Conservation (phyloP, 2,329 filamentous ascomycete genomes). For the Diaporthe amygdali region DNA sequence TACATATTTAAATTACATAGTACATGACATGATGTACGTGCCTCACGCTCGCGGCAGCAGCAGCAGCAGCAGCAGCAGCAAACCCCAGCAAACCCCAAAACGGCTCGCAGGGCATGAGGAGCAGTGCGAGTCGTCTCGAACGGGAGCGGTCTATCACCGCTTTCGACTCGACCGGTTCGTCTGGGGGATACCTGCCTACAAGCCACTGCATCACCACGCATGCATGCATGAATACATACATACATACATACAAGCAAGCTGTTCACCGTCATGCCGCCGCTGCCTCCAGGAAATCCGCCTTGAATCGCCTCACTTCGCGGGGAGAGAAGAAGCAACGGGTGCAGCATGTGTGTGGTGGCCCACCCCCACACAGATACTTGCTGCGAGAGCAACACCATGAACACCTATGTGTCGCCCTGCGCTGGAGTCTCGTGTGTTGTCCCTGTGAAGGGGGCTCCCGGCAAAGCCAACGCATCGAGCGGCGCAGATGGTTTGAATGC, state of each 20-base stretch:
- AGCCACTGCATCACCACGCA: neutral
- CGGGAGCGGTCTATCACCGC: neutral
- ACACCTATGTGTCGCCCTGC: neutral
- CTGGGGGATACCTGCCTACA: neutral
- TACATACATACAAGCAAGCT: neutral
- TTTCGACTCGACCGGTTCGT: neutral
- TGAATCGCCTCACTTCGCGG: neutral
- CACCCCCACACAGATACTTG: neutral
- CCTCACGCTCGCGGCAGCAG: neutral
- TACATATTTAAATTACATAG: neutral
- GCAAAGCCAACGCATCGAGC: neutral
- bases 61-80: no score
- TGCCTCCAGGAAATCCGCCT: neutral
- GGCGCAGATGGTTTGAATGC: neutral
- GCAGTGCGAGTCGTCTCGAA: neutral
- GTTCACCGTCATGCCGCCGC: neutral
- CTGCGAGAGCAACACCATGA: neutral
- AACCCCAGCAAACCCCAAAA: neutral
- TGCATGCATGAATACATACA: neutral
- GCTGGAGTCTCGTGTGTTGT: conserved; percentile 1
- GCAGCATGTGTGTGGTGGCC: no score
- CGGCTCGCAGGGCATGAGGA: neutral
- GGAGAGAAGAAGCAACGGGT: neutral
- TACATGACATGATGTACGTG: neutral
- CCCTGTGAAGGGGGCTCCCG: neutral